Percentiles rank a stretch among this genome's conserved stretches.
These are phyloP conservation scores for Linnemannia schmuckeri DNA, from an alignment of 192 early-diverging fungal genomes.

Conservation along the genomic window DNA sequence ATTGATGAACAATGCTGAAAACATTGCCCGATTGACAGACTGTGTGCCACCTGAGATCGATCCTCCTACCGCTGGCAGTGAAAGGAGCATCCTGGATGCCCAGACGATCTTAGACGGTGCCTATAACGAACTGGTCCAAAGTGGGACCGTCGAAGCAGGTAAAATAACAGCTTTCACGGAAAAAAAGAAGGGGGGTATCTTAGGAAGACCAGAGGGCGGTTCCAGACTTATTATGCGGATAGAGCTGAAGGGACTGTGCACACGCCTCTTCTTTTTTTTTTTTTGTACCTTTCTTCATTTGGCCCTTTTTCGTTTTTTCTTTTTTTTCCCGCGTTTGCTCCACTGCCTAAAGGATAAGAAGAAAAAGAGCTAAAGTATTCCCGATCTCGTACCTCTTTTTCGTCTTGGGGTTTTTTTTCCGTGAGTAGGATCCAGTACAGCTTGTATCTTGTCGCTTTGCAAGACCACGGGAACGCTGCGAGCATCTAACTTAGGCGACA, in stretches of 20 bases:
- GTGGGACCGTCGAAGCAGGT: conserved; percentile 67
- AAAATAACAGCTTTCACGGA: not conserved
- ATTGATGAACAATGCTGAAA: conserved; percentile 69
- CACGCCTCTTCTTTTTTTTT: not conserved
- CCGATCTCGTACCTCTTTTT: not conserved
- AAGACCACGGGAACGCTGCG: conserved; percentile 66
- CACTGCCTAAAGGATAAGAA: not conserved
- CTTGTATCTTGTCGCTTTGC: conserved; percentile 69
- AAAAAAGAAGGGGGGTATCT: not conserved
- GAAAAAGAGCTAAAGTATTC: not conserved
- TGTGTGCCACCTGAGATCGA: conserved; percentile 16
- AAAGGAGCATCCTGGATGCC: conserved; percentile 50
- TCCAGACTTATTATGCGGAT: not conserved
- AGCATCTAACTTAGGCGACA: conserved; percentile 68
- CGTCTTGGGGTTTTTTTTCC: not conserved
- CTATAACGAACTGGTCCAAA: conserved; percentile 56
- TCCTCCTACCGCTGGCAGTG: not conserved
- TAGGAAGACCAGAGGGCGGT: not conserved
- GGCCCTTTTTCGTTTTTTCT: not conserved
- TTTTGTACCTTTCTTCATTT: not conserved
- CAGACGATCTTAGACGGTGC: conserved; percentile 65
- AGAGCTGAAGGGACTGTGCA: not conserved
- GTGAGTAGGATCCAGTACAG: conserved; percentile 66
- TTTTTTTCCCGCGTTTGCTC: not conserved
- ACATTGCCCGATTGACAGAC: conserved; percentile 55